phyloP scores from a whole-genome alignment of 2,329 filamentous ascomycete species.

The Ophioceras dolichostomum region DNA sequence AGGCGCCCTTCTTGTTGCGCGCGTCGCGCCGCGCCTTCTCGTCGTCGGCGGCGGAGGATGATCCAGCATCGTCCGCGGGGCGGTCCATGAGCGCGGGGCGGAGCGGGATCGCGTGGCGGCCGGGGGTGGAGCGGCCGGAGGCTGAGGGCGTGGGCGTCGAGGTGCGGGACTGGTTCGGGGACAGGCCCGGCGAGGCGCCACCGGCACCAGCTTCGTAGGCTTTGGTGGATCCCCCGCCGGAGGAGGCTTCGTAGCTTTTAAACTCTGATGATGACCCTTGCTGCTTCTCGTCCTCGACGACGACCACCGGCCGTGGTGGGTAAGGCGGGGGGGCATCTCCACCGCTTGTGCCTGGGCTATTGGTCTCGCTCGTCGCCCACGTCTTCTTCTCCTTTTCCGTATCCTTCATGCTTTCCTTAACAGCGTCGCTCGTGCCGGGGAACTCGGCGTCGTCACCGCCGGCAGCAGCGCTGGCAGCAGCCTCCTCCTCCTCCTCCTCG shows the following conservation, averaged over 20 bases:
- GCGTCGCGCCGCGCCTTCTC: slow-evolving; percentile 55
- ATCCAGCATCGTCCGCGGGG: slow-evolving; percentile 63
- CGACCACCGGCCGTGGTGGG: slow-evolving; percentile 18
- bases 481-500: slow-evolving; percentile 38
- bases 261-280: too few relatives aligned
- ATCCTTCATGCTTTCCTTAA: slow-evolving; percentile 40
- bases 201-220: too few relatives aligned
- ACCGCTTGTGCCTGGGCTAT: too few relatives aligned
- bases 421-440: slow-evolving; percentile 43
- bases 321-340: too few relatives aligned
- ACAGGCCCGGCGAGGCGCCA: too few relatives aligned
- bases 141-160: slow-evolving; percentile 23
- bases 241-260: too few relatives aligned
- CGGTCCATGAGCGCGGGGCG: slow-evolving; percentile 83
- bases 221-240: too few relatives aligned
- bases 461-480: slow-evolving; percentile 8
- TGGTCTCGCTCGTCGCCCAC: slow-evolving; percentile 16
- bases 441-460: slow-evolving; percentile 31
- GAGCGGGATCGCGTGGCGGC: slow-evolving; percentile 48
- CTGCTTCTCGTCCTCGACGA: slow-evolving; percentile 24
- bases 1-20: slow-evolving; percentile 61
- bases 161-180: slow-evolving; percentile 29
- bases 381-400: too few relatives aligned
- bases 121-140: slow-evolving; percentile 25
- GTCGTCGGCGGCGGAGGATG: slow-evolving; percentile 54